Evolutionary conservation across 192 early-diverging fungal species (phyloP), one percentile per base, ranked within the genome.

Genomic region (Geranomyces michiganensis): DNA sequence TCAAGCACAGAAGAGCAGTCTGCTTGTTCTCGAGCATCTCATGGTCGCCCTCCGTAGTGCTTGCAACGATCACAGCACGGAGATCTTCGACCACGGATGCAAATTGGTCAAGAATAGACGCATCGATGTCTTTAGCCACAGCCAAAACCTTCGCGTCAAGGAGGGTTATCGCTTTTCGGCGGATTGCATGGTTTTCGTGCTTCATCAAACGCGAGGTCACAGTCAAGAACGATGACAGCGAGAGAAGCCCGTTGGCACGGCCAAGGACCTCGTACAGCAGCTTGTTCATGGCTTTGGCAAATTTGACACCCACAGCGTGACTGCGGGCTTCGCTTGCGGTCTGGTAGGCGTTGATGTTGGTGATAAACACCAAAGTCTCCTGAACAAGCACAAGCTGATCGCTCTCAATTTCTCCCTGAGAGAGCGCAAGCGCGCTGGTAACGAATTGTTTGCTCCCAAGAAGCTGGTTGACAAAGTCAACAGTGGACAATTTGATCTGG

Each of bases 1-100:
- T 84, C 32, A 97, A 70, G 74, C 94, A 95, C 51, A 91, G 67
- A 43, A 97, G 75, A 19, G 90, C 92, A 0, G 89, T 82, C 76
- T 95, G 92, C 77, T 89, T 91, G 77, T 87, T 90, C 64, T 77
- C 74, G 14, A 72, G 45, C 36, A 46, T 51, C 9, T 80, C 76
- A 14, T 75, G 65, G 21, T 46, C 60, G 17, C 76, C 68, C n/a
- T 65, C 72, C 7, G 65, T 78, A 13, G 86, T 80, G 17, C 48
- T 70, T 44, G 79, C 79, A 1, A 82, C 77, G 1, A 88, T 62
- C 36, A 73, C 59, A 12, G 59, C 22, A 19, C 62, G 74, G 41
- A 91, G 73, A 43, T 83, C 55, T 33, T 75, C 75, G n/a, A 81
- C 78, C 22, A 90, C 80, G 31, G 65, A 74, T 0, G 86, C 78